Percentiles rank a stretch among this genome's conserved stretches.
These are phyloP conservation scores for Phaffomyces opuntiae DNA, from an alignment of 805 yeast genomes.

Conservation along the genomic window DNA sequence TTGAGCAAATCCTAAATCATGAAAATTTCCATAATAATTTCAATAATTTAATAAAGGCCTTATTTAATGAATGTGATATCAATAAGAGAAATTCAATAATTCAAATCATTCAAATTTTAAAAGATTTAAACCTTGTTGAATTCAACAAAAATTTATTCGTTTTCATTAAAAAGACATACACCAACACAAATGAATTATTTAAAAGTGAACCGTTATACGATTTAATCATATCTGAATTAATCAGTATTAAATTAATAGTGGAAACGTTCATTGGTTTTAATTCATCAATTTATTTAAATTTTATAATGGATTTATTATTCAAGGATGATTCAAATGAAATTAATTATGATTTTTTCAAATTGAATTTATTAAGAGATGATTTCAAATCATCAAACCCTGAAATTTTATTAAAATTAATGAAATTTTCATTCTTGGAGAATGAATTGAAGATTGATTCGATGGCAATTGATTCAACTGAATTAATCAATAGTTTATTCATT, in stretches of 20 bases:
- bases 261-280: conserved; percentile 24
- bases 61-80: conserved; percentile 13
- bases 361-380: conserved; percentile 15
- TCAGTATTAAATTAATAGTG: conserved; percentile 27
- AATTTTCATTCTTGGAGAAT: conserved; percentile 9
- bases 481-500: conserved; percentile 15
- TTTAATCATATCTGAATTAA: conserved; percentile 31
- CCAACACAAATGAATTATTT: conserved; percentile 25
- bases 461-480: conserved; percentile 21
- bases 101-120: conserved; percentile 18
- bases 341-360: conserved; percentile 15
- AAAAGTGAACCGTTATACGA: conserved; percentile 31
- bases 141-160: conserved; percentile 20
- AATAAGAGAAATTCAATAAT: conserved; percentile 6
- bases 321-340: conserved; percentile 11
- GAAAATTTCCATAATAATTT: conserved; percentile 17
- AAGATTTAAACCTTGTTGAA: conserved; percentile 18
- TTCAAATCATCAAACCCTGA: conserved; percentile 15
- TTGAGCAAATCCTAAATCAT: conserved; percentile 9
- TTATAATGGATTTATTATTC: conserved; percentile 19
- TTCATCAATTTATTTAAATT: conserved; percentile 12
- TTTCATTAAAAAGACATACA: conserved; percentile 23
- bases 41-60: conserved; percentile 14
- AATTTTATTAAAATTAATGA: conserved; percentile 13
- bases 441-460: conserved; percentile 13